phyloP scores from a whole-genome alignment of 139 green algal species.

The Zygnema circumcarinatum region DNA sequence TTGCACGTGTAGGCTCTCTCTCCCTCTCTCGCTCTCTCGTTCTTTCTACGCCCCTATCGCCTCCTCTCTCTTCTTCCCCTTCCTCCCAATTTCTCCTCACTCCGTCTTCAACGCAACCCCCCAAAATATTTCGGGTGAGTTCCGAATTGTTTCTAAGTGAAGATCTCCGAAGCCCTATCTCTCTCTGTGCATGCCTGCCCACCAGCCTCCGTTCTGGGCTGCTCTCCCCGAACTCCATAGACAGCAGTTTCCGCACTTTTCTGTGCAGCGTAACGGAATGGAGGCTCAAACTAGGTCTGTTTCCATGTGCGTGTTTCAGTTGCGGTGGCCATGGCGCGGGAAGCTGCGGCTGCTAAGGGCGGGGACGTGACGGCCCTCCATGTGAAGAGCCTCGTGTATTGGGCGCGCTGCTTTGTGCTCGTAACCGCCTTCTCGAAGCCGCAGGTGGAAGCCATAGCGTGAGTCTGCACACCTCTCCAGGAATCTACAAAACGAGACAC shows the following conservation, averaged over 20 bases:
- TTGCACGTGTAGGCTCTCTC: not conserved
- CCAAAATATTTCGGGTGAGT: not conserved
- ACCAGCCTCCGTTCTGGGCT: not conserved
- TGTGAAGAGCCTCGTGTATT: conserved; percentile 62
- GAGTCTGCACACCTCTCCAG: conserved; percentile 2
- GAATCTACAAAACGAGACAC: not conserved
- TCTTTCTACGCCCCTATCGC: too few relatives aligned
- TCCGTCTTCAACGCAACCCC: not conserved
- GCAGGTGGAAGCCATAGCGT: conserved; percentile 60
- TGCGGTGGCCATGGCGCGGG: conserved; percentile 60
- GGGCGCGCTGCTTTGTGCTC: conserved; percentile 63
- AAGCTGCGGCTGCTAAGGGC: conserved; percentile 53
- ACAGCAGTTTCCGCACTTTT: not conserved
- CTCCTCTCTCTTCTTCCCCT: conserved; percentile 2
- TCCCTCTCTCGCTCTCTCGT: too few relatives aligned
- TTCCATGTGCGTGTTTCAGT: conserved; percentile 5
- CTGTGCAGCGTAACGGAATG: not conserved
- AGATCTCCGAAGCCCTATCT: not conserved
- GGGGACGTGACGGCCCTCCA: conserved; percentile 59
- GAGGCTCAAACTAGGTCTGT: not conserved
- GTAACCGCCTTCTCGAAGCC: conserved; percentile 62
- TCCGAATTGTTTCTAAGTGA: not conserved
- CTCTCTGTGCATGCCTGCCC: not conserved
- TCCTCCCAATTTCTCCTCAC: not conserved
- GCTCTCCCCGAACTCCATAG: not conserved